A percentile compares a stretch with the other conserved stretches of the same genome.
Conservation (phyloP, 2,329 filamentous ascomycete genomes). For the Penicillium sp. region DNA sequence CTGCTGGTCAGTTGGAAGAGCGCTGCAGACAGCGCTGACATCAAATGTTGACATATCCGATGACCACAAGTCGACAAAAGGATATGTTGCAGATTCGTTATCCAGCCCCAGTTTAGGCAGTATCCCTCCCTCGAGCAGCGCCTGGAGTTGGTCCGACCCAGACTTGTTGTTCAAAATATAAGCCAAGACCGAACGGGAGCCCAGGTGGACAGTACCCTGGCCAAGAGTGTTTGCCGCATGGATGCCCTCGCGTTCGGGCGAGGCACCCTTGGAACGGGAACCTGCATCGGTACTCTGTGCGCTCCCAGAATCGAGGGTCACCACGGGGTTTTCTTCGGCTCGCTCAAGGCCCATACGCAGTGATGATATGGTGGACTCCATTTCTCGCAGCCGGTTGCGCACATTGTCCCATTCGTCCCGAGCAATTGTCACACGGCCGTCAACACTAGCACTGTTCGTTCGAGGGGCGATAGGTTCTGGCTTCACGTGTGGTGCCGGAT, state of each 20-base stretch:
- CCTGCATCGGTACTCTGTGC: constrained; percentile 32
- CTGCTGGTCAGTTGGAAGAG: constrained; percentile 57
- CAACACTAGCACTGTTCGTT: constrained; percentile 13
- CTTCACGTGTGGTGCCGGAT: constrained; percentile 22
- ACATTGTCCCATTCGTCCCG: constrained; percentile 47
- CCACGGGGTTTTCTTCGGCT: constrained; percentile 31
- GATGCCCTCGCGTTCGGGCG: constrained; percentile 53
- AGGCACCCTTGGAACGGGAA: constrained; percentile 33
- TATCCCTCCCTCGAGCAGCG: constrained; percentile 60
- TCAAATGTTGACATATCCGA: constrained; percentile 58
- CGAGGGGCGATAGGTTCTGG: constrained; percentile 21
- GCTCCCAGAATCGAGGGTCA: constrained; percentile 29
- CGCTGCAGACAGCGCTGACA: constrained; percentile 57
- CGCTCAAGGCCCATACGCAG: constrained; percentile 41
- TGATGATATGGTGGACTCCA: constrained; percentile 43
- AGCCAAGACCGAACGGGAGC: constrained; percentile 60
- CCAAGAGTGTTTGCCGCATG: constrained; percentile 60
- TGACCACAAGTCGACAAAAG: constrained; percentile 64
- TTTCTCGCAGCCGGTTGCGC: constrained; percentile 42
- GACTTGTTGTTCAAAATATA: constrained; percentile 58
- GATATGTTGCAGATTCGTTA: constrained; percentile 63
- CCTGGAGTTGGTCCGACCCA: constrained; percentile 48
- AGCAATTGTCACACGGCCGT: constrained; percentile 38
- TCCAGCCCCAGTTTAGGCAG: constrained; percentile 62
- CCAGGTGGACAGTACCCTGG: constrained; percentile 60